phyloP scores from a whole-genome alignment of 345 rosid genomes.

The Alliaria petiolata region DNA sequence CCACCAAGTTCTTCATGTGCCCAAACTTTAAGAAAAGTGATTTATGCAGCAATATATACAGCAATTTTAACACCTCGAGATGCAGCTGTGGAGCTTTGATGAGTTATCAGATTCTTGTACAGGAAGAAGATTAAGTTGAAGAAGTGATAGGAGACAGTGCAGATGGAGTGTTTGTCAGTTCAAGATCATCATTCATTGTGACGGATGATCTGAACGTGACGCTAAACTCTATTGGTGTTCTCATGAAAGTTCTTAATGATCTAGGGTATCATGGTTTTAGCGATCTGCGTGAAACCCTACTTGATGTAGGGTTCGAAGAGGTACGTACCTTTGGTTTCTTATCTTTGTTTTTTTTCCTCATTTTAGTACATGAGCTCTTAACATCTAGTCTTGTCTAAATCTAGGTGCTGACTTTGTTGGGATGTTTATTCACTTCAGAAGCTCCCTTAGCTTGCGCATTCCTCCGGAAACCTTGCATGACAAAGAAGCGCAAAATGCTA shows the following conservation, averaged over 20 bases:
- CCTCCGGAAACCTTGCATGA: background rate
- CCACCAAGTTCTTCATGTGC: background rate
- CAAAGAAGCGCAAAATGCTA: background rate
- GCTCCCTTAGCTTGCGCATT: background rate
- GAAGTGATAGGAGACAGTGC: background rate
- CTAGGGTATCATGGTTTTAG: background rate
- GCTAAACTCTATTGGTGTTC: background rate
- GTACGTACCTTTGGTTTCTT: background rate
- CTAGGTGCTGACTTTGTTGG: background rate
- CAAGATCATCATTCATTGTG: background rate
- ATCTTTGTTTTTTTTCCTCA: background rate
- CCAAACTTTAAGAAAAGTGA: background rate
- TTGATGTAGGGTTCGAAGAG: slow-evolving; percentile 4
- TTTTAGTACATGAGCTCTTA: background rate
- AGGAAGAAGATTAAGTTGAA: background rate
- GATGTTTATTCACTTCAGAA: background rate
- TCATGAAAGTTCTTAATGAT: background rate
- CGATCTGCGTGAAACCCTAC: background rate
- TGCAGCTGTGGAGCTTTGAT: slow-evolving; percentile 7
- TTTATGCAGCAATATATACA: background rate
- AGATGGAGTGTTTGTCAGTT: slow-evolving; percentile 14
- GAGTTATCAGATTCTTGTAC: background rate
- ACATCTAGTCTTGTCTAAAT: background rate
- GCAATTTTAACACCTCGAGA: background rate
- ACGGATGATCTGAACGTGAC: slow-evolving; percentile 10